Conservation (phyloP, 2,329 filamentous ascomycete species). For the Colletotrichum plurivorum region DNA sequence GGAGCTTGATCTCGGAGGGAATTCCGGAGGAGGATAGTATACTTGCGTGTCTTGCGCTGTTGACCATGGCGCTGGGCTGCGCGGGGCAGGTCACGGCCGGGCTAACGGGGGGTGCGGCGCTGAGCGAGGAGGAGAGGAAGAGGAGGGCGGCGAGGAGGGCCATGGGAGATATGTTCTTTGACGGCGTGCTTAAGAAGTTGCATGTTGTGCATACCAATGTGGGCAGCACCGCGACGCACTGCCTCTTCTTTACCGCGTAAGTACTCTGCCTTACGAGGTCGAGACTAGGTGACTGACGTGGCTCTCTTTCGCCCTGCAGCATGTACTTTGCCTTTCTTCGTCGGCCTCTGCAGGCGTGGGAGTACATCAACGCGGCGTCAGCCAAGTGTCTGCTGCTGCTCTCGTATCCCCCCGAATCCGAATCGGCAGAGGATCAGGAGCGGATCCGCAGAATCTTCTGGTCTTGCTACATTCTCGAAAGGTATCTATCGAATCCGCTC, state of each 20-base stretch:
- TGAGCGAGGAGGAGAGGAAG: constrained; percentile 48
- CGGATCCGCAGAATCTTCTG: constrained; percentile 66
- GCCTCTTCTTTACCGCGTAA: constrained; percentile 65
- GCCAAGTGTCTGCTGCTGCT: constrained; percentile 65
- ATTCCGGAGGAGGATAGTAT: constrained; percentile 54
- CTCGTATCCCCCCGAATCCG: constrained; percentile 56
- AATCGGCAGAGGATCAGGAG: constrained; percentile 58
- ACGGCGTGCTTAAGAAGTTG: constrained; percentile 60
- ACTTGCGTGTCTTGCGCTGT: constrained; percentile 57
- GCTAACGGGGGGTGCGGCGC: constrained; percentile 40
- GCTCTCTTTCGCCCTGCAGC: constrained; percentile 41
- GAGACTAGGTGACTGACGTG: neutral
- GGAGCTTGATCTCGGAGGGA: constrained; percentile 50
- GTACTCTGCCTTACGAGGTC: constrained; percentile 37
- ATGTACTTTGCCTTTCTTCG: constrained; percentile 66
- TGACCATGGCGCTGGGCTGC: constrained; percentile 64
- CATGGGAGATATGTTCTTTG: constrained; percentile 60
- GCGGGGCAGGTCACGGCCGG: constrained; percentile 56
- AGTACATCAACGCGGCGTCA: constrained; percentile 63
- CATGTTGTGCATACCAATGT: constrained; percentile 62
- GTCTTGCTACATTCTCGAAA: constrained; percentile 69
- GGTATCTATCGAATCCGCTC: constrained; percentile 46
- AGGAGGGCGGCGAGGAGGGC: constrained; percentile 49
- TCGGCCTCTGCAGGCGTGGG: constrained; percentile 66
- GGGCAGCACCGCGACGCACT: constrained; percentile 62